phyloP scores from a whole-genome alignment of 176 grass and related monocot species.

The Puya raimondii region DNA sequence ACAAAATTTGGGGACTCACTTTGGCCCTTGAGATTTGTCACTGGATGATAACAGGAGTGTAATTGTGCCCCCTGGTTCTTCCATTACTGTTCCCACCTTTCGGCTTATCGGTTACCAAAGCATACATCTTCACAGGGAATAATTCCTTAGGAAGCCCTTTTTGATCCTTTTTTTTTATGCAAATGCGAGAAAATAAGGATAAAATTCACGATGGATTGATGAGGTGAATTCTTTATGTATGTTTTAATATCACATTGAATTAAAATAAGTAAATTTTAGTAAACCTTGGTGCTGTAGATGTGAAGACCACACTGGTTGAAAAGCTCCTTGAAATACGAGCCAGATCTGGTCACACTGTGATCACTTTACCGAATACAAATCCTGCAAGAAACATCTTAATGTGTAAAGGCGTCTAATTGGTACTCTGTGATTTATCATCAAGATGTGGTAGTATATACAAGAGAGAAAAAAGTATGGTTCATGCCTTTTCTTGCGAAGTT shows the following conservation, averaged over 20 bases:
- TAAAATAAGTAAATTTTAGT: slow-evolving; percentile 9
- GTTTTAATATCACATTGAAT: background rate
- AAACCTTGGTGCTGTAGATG: slow-evolving; percentile 59
- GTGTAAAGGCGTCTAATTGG: background rate
- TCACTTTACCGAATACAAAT: slow-evolving; percentile 96
- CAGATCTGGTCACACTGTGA: slow-evolving; percentile 92
- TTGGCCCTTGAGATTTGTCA: background rate
- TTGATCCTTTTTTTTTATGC: slow-evolving; percentile 62
- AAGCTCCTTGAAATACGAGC: slow-evolving; percentile 82
- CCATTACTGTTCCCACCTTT: slow-evolving; percentile 29
- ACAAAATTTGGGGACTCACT: no score
- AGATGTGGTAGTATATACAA: background rate
- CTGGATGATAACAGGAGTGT: slow-evolving; percentile 47
- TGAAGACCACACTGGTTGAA: slow-evolving; percentile 77
- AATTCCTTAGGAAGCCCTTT: slow-evolving; percentile 67
- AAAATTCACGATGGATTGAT: no score
- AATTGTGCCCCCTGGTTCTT: slow-evolving; percentile 44
- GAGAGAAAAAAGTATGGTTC: background rate
- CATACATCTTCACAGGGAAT: slow-evolving; percentile 96
- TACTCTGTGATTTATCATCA: background rate
- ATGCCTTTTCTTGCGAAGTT: slow-evolving; percentile 72
- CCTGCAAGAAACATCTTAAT: slow-evolving; percentile 34
- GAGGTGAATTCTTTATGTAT: background rate
- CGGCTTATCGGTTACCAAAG: slow-evolving; percentile 56
- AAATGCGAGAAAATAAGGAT: background rate